phyloP scores from a whole-genome alignment of 371 early-diverging fungal genomes.

The Smittium mucronatum region DNA sequence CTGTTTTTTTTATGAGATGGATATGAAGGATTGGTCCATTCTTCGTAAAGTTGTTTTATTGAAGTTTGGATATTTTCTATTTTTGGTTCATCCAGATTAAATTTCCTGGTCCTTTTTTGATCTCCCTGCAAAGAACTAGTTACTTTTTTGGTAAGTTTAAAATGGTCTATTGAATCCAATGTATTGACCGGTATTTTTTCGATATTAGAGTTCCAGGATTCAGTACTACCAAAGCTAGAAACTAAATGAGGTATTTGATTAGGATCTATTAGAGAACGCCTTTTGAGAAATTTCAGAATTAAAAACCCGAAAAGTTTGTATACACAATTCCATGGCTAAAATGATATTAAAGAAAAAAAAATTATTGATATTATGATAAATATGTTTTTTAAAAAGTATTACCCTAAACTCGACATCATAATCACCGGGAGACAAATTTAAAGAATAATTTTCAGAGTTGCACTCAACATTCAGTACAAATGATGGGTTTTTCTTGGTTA shows the following conservation, averaged over 20 bases:
- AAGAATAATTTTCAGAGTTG: not conserved
- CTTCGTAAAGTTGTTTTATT: not conserved
- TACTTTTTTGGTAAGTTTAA: not conserved
- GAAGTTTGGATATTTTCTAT: not conserved
- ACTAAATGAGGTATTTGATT: not conserved
- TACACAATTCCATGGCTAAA: not conserved
- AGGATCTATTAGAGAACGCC: not conserved
- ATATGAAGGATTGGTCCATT: not conserved
- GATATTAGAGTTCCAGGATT: not conserved
- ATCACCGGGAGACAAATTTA: not conserved
- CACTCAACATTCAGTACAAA: slow-evolving; percentile 6
- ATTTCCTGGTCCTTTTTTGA: not conserved
- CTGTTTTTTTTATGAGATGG: not conserved
- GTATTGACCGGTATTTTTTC: not conserved
- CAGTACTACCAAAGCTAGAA: not conserved
- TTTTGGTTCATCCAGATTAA: not conserved
- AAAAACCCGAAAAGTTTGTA: not conserved
- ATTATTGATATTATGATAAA: not conserved
- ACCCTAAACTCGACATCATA: not conserved
- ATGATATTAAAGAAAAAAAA: not conserved
- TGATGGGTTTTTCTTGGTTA: not conserved
- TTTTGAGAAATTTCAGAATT: slow-evolving; percentile 10
- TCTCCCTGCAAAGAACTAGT: not conserved
- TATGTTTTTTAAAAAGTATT: not conserved
- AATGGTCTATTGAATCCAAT: not conserved